These are phyloP conservation scores for Sanguinoderma infundibulare DNA, from an alignment of 1,284 basidiomycete genomes.

Conservation along the genomic window DNA sequence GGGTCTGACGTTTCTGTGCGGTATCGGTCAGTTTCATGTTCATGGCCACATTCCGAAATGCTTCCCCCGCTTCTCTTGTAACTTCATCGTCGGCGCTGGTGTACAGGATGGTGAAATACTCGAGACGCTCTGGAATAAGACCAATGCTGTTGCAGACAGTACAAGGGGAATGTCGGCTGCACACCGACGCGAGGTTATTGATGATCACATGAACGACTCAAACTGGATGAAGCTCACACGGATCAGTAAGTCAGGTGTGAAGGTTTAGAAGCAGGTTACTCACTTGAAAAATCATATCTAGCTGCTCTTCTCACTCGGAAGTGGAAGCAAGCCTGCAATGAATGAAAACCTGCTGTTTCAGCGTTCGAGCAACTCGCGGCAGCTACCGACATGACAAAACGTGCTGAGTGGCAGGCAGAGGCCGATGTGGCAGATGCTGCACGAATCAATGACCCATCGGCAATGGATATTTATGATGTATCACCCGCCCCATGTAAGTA, in stretches of 20 bases:
- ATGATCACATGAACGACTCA: constrained; percentile 29
- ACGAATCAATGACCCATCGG: neutral
- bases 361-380: neutral
- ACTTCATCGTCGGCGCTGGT: constrained; percentile 24
- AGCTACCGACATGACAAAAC: neutral
- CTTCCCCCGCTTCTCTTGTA: constrained; percentile 22
- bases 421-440: neutral
- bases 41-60: constrained; percentile 23
- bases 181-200: constrained; percentile 25
- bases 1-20: neutral
- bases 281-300: too few relatives aligned
- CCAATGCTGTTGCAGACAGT: constrained; percentile 22
- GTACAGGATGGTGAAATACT: constrained; percentile 27
- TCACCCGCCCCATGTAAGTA: neutral
- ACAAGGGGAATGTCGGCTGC: constrained; percentile 18
- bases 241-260: too few relatives aligned
- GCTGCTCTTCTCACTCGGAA: neutral
- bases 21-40: constrained; percentile 24
- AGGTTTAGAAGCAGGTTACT: too few relatives aligned
- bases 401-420: neutral
- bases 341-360: neutral
- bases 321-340: neutral
- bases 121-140: constrained; percentile 26
- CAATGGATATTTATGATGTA: neutral
- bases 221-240: constrained; percentile 29